Percentiles rank a stretch among this genome's conserved stretches.
Conservation (phyloP, 495 filamentous ascomycete genomes). For the Terfezia claveryi region DNA sequence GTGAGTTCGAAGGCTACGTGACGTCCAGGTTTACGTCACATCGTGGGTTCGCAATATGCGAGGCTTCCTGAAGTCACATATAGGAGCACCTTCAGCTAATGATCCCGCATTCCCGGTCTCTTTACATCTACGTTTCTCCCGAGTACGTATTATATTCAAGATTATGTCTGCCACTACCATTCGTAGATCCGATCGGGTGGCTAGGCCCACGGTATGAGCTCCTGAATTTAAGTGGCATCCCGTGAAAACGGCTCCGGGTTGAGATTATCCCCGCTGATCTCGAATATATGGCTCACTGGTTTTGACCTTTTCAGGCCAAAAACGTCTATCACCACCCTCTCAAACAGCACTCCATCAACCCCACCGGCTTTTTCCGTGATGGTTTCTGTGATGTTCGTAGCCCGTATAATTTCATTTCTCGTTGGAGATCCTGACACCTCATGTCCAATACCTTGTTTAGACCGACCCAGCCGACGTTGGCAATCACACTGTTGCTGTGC, state of each 20-base stretch:
- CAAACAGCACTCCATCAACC: slow-evolving; percentile 31
- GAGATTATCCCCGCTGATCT: neutral
- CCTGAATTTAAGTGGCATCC: neutral
- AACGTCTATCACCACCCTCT: slow-evolving; percentile 35
- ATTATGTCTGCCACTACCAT: neutral
- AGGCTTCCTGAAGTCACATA: too few species aligned
- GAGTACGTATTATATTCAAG: too few species aligned
- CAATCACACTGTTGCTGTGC: slow-evolving; percentile 31
- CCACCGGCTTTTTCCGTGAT: slow-evolving; percentile 38
- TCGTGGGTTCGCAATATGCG: too few species aligned
- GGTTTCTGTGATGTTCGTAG: slow-evolving; percentile 34
- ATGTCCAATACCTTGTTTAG: neutral
- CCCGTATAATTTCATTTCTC: slow-evolving; percentile 11
- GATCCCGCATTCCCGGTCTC: too few species aligned
- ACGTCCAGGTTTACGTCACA: too few species aligned
- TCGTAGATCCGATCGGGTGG: neutral
- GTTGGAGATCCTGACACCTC: neutral
- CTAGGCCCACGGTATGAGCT: neutral
- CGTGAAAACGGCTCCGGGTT: neutral
- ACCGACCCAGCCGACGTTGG: slow-evolving; percentile 19
- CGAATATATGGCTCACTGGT: neutral
- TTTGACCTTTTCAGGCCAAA: slow-evolving; percentile 1
- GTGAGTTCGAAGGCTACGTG: too few species aligned
- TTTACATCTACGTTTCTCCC: too few species aligned
- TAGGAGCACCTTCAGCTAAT: too few species aligned